A percentile compares a stretch with the other conserved stretches of the same genome.
Evolutionary conservation across 2,329 filamentous ascomycete genomes (phyloP).

Genomic region (Colletotrichum endophyticum): DNA sequence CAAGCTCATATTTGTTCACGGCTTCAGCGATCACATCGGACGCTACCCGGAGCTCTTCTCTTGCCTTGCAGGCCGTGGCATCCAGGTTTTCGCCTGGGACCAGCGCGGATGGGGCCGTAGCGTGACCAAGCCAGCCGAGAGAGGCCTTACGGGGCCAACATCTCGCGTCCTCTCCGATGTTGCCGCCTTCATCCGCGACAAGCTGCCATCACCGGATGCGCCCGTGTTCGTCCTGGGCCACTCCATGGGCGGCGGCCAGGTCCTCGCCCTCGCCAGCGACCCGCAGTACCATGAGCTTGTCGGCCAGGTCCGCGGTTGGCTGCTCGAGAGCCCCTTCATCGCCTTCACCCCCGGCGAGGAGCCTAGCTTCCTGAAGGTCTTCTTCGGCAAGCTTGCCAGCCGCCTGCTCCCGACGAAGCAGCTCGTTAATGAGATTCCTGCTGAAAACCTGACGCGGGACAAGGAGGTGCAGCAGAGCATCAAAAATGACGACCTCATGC

Average conservation of each 20-base stretch:
- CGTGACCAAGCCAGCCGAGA: slow-evolving; percentile 64
- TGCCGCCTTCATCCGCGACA: slow-evolving; percentile 71
- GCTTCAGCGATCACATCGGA: slow-evolving; percentile 86
- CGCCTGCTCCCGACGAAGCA: slow-evolving; percentile 71
- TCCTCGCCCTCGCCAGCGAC: slow-evolving; percentile 64
- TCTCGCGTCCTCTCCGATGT: slow-evolving; percentile 77
- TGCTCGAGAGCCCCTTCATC: slow-evolving; percentile 81
- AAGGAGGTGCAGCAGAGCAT: slow-evolving; percentile 64
- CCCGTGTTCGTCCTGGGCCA: slow-evolving; percentile 89
- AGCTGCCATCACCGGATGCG: slow-evolving; percentile 50
- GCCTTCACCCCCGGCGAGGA: slow-evolving; percentile 69
- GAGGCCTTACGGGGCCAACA: slow-evolving; percentile 78
- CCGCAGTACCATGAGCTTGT: slow-evolving; percentile 58
- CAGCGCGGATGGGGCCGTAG: slow-evolving; percentile 89
- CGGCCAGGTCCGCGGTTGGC: slow-evolving; percentile 70
- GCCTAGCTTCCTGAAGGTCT: slow-evolving; percentile 68
- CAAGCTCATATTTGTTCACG: slow-evolving; percentile 83
- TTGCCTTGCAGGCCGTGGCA: slow-evolving; percentile 70
- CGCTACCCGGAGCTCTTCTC: slow-evolving; percentile 79
- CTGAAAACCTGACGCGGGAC: slow-evolving; percentile 71
- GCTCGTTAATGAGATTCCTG: slow-evolving; percentile 68
- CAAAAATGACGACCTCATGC: slow-evolving; percentile 71
- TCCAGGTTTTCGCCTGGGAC: slow-evolving; percentile 80
- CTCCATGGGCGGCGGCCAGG: slow-evolving; percentile 87
- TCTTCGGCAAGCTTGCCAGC: slow-evolving; percentile 70